These are phyloP conservation scores for Aureoboletus auriporus DNA, from an alignment of 768 basidiomycete species.

Conservation along the genomic window DNA sequence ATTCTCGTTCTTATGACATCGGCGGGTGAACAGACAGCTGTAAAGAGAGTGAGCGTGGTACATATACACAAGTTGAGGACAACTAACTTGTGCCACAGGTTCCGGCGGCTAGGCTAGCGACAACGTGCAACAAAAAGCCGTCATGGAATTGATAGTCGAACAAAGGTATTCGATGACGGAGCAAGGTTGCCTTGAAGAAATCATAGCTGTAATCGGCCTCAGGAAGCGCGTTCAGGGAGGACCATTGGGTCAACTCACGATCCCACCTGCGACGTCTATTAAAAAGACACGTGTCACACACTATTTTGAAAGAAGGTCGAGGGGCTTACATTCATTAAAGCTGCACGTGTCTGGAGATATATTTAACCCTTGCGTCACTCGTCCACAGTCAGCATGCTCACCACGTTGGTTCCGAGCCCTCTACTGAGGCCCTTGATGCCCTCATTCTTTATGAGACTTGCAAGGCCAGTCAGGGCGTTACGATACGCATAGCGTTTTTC, in stretches of 20 bases:
- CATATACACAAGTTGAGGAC: background rate
- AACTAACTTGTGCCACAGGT: constrained; percentile 73
- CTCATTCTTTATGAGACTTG: constrained; percentile 61
- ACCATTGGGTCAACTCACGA: constrained; percentile 50
- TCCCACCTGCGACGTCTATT: constrained; percentile 74
- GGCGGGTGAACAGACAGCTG: constrained; percentile 75
- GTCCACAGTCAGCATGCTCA: constrained; percentile 30
- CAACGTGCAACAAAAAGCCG: constrained; percentile 60
- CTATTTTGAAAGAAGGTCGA: background rate
- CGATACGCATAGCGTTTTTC: constrained; percentile 74
- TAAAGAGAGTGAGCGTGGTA: constrained; percentile 2
- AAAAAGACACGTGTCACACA: constrained; percentile 4
- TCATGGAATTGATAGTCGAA: constrained; percentile 61
- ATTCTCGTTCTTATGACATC: constrained; percentile 75
- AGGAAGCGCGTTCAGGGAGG: background rate
- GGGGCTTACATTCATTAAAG: constrained; percentile 67
- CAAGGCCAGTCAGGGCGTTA: constrained; percentile 74
- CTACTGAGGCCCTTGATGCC: constrained; percentile 64
- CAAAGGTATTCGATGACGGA: constrained; percentile 50
- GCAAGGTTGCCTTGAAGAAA: constrained; percentile 61
- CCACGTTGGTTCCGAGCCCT: constrained; percentile 77
- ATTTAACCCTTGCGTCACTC: constrained; percentile 7
- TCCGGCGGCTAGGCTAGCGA: constrained; percentile 66
- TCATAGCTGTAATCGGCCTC: constrained; percentile 53
- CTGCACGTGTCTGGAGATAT: constrained; percentile 43